Conservation (phyloP, 2,329 filamentous ascomycete genomes). For the Aspergillus calidoustus region DNA sequence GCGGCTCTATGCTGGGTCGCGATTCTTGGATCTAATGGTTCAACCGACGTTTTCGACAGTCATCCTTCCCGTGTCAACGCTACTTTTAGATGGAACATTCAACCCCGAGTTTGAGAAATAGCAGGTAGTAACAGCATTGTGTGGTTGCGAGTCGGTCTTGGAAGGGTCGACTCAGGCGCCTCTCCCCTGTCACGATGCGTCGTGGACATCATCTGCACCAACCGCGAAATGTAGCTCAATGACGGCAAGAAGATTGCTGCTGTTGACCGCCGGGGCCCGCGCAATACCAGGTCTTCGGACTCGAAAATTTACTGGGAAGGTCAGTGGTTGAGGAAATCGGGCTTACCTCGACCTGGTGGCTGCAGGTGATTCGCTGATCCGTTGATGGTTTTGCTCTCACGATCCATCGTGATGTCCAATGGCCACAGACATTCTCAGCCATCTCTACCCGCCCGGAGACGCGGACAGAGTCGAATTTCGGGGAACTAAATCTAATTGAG, state of each 20-base stretch:
- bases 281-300: not conserved
- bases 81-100: not conserved
- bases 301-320: not conserved
- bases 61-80: not conserved
- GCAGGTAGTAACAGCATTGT: not conserved
- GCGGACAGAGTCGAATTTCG: conserved; percentile 6
- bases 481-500: conserved; percentile 10
- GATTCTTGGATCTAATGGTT: conserved; percentile 1
- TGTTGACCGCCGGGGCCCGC: not conserved
- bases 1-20: conserved; percentile 18
- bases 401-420: conserved; percentile 7
- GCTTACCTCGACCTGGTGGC: conserved; percentile 1
- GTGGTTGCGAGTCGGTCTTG: not conserved
- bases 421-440: conserved; percentile 3
- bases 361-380: conserved; percentile 5
- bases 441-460: conserved; percentile 8
- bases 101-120: conserved; percentile 1
- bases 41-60: conserved; percentile 2
- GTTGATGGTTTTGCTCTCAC: conserved; percentile 5
- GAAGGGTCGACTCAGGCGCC: not conserved
- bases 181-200: conserved; percentile 5
- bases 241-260: not conserved
- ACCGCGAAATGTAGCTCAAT: not conserved
- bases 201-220: conserved; percentile 4
- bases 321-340: not conserved